Base-by-base conservation (phyloP, 2,329 filamentous ascomycete genomes). In the Fusarium tupiense region DNA sequence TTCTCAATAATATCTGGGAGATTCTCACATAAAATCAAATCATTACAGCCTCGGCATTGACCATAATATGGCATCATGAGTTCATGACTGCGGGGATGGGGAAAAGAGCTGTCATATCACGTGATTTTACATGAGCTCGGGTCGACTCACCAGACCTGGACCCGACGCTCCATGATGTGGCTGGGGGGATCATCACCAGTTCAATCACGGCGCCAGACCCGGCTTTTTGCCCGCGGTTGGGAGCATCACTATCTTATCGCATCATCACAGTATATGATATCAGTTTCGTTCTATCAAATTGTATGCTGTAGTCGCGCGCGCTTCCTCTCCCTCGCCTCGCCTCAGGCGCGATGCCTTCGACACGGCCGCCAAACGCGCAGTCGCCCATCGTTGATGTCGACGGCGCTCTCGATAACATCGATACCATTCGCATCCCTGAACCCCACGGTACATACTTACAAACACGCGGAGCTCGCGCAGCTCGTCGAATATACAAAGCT, bases 61-160 rank as follows among this genome's bases (percentile, higher is more conserved):
- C 44, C 47, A 38, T 50, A 53, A 75, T 65, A 63, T 54, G 22
- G 56, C 66, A 77, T 77, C 76, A 78, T 78, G 76, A 78, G 69
- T 76, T 78, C 76, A 78, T 78, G 76, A 78, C 73, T 77, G 76
- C 76, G 76, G 76, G 76, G 76, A 77, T 43, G 24, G 29, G 37
- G n/a, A 43, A 53, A 40, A 49, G 37, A 19, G 31, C 33, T 62
- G 17, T 60, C 52, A 47, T 49, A 22, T 78, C 76, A 78, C 76
- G 76, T 78, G 76, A 78, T 58, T 63, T 60, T 64, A 61, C 73
- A 78, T 78, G 76, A 78, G 63, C 40, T 67, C 12, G 37, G 52
- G 40, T 47, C 37, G 53, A 61, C 59, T 61, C 63, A 44, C 19
- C 24, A 46, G 64, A 29, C 43, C 29, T 29, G 24, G 65, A 70